Conservation (phyloP, 345 rosid species). For the Mangifera indica region DNA sequence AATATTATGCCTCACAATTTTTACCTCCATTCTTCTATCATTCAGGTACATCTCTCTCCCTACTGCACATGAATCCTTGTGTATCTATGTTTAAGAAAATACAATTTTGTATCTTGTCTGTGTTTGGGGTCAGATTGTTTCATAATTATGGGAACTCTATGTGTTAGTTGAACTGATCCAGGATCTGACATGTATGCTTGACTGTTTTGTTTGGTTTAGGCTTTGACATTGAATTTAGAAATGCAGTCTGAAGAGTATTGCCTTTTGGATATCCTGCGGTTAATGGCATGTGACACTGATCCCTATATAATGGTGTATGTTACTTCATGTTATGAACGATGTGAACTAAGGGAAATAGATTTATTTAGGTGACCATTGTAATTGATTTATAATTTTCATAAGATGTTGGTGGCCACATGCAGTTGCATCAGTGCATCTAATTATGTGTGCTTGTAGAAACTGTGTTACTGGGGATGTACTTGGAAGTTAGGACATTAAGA, state of each 20-base stretch:
- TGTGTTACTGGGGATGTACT: too few species aligned
- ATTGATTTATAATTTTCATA: too few species aligned
- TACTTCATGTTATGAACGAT: not conserved
- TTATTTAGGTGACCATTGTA: too few species aligned
- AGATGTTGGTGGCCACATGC: not conserved
- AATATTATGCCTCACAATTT: constrained; percentile 93
- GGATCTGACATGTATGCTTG: too few species aligned
- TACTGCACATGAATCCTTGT: not conserved
- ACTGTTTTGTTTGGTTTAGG: not conserved
- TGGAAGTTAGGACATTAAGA: too few species aligned
- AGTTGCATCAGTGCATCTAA: not conserved
- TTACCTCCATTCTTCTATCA: constrained; percentile 89
- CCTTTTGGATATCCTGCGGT: not conserved
- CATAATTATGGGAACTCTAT: not conserved
- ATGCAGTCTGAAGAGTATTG: not conserved
- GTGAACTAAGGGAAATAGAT: not conserved
- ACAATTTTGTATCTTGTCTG: not conserved
- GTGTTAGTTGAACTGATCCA: not conserved
- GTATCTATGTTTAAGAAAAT: not conserved
- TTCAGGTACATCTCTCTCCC: constrained; percentile 50
- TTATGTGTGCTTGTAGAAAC: too few species aligned
- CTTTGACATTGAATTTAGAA: not conserved
- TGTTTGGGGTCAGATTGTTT: not conserved
- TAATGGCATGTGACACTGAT: not conserved
- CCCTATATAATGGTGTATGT: not conserved